phyloP scores from a whole-genome alignment of 306 rosid species.

The Medicago lupulina region DNA sequence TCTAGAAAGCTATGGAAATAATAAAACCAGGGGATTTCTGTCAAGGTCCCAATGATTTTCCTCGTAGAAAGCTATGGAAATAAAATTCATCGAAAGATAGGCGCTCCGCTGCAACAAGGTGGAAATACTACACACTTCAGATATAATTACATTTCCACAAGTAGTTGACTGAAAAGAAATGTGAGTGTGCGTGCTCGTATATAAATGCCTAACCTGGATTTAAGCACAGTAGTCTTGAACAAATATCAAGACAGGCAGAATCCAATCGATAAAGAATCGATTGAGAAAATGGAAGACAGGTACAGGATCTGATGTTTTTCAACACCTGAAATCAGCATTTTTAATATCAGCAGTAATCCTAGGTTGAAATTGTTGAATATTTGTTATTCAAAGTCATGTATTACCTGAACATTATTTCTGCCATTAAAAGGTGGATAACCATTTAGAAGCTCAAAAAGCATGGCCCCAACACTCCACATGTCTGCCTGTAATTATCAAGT shows the following conservation, averaged over 20 bases:
- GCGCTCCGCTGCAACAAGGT: constrained; percentile 54
- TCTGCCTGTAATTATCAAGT: constrained; percentile 51
- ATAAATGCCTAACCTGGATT: constrained; percentile 57
- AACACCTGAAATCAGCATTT: constrained; percentile 51
- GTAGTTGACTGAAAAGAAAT: constrained; percentile 15
- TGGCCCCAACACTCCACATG: constrained; percentile 79
- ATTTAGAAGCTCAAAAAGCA: constrained; percentile 75
- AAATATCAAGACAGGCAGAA: constrained; percentile 62
- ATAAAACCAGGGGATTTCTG: neutral
- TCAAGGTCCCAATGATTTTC: constrained; percentile 29
- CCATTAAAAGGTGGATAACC: constrained; percentile 74
- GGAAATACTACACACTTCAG: constrained; percentile 34
- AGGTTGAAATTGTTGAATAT: neutral
- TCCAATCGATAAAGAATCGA: constrained; percentile 47
- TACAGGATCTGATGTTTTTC: constrained; percentile 57
- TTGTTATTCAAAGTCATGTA: neutral
- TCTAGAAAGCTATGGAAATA: too few species aligned
- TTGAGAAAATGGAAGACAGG: constrained; percentile 61
- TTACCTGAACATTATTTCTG: constrained; percentile 68
- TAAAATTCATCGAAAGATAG: constrained; percentile 64
- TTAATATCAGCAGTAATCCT: constrained; percentile 26
- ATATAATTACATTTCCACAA: constrained; percentile 6
- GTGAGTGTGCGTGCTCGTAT: neutral
- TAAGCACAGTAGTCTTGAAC: constrained; percentile 56
- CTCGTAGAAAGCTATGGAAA: constrained; percentile 51